Evolutionary conservation across 129 eudicot genomes (phyloP), one percentile per base, ranked within the genome.

Genomic region (Ambrosia trifida): DNA sequence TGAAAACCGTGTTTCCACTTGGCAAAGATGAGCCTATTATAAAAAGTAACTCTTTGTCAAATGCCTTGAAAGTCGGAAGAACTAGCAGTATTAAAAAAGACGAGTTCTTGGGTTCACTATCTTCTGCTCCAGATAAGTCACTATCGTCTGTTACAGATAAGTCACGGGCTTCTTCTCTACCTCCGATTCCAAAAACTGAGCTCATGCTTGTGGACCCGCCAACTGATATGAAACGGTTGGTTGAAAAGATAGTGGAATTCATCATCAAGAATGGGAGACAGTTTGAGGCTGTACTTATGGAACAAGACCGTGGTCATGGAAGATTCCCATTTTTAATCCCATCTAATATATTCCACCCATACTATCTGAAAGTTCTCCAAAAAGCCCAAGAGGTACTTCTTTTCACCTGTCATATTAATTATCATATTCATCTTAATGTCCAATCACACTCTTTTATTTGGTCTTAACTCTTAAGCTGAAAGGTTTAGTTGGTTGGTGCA

Each of bases 281-380:
- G 69, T 95, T 90, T 86, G 99, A 95, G 83, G 84, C 89, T 24
- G 87, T 88, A 31, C 95, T 95, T 57, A 51, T 88, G 45, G 97
- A 95, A 72, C 99, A 95, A 66, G 97, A 90, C 19, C 79, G 92
- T 28, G 85, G 83, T 66, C 91, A 86, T 79, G 96, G 96, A 60
- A 81, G 89, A 74, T 90, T 95, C 72, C 97, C 91, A 2, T 95
- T 95, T 65, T 82, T 95, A 68, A 75, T 90, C 47, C 91, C 97
- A 41, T 83, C 96, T 41, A 95, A 88, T 82, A 87, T 74, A 73
- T 88, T 90, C 66, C 89, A 95, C 84, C 79, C 91, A 0, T 95
- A 90, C 86, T 95, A 90, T 80, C 60, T 84, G 52, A 83, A 84
- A 79, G 87, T 84, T 61, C 90, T 90, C 32, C 83, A 82, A 71